These are phyloP conservation scores for Fusarium sp. DNA, from an alignment of 2,329 filamentous ascomycete genomes.

Conservation along the genomic window DNA sequence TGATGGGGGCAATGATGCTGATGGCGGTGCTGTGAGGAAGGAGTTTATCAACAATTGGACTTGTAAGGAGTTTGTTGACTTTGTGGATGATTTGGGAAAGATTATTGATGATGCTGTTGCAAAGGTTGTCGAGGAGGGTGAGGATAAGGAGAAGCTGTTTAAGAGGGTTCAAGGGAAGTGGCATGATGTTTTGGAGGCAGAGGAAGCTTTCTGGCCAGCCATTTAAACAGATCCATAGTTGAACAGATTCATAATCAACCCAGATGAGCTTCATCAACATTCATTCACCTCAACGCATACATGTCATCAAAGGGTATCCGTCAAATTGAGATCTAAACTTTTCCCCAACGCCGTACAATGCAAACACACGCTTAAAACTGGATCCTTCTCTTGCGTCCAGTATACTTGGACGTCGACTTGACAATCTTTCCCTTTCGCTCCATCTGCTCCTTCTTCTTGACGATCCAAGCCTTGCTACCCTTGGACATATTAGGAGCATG, in stretches of 20 bases:
- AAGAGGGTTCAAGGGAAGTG: constrained; percentile 59
- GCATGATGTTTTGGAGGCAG: constrained; percentile 65
- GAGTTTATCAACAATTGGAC: constrained; percentile 79
- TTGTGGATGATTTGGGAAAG: constrained; percentile 66
- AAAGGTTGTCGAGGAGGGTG: constrained; percentile 52
- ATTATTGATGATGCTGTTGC: constrained; percentile 67
- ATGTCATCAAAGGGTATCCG: constrained; percentile 38
- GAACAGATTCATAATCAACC: too few relatives aligned
- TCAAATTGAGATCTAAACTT: constrained; percentile 43
- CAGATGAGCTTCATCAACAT: not conserved
- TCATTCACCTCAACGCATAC: not conserved
- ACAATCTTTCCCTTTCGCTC: constrained; percentile 94
- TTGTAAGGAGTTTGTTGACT: constrained; percentile 67
- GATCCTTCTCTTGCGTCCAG: constrained; percentile 84
- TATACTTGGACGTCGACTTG: constrained; percentile 92
- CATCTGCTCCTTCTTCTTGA: constrained; percentile 93
- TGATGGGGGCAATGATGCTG: constrained; percentile 60
- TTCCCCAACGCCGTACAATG: constrained; percentile 51
- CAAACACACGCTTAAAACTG: constrained; percentile 69
- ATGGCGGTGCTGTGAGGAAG: constrained; percentile 72
- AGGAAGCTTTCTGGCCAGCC: constrained; percentile 69
- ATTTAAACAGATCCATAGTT: constrained; percentile 1
- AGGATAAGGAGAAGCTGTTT: constrained; percentile 50
- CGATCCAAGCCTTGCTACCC: constrained; percentile 85
- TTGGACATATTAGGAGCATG: constrained; percentile 70